Percentiles rank a stretch among this genome's conserved stretches.
These are phyloP conservation scores for Kernera saxatilis DNA, from an alignment of 345 rosid species.

Conservation along the genomic window DNA sequence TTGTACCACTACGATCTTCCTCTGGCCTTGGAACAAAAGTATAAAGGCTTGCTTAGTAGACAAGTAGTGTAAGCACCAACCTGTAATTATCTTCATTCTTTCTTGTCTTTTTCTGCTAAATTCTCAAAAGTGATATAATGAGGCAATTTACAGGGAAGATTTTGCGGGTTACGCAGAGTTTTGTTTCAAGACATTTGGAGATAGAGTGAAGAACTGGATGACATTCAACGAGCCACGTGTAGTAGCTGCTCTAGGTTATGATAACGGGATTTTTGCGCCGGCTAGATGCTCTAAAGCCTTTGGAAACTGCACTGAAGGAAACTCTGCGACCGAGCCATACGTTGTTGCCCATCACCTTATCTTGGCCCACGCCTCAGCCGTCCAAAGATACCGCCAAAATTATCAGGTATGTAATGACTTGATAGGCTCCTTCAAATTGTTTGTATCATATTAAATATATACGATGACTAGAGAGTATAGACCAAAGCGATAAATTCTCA, in stretches of 20 bases:
- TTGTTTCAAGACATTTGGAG: slow-evolving; percentile 82
- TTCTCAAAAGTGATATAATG: too few relatives aligned
- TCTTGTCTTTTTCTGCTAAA: too few relatives aligned
- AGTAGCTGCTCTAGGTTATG: slow-evolving; percentile 87
- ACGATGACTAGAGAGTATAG: too few relatives aligned
- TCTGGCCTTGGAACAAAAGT: slow-evolving; percentile 69
- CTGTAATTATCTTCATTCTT: not conserved
- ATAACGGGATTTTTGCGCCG: slow-evolving; percentile 75
- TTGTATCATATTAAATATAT: too few relatives aligned
- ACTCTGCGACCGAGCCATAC: slow-evolving; percentile 92
- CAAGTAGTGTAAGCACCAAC: slow-evolving; percentile 65
- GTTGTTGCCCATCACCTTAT: slow-evolving; percentile 82
- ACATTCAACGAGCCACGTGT: slow-evolving; percentile 94
- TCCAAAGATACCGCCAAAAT: slow-evolving; percentile 72
- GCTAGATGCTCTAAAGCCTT: slow-evolving; percentile 80
- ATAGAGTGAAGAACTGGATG: slow-evolving; percentile 96
- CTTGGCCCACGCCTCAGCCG: slow-evolving; percentile 76
- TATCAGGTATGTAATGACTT: too few relatives aligned
- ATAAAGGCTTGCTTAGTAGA: slow-evolving; percentile 57
- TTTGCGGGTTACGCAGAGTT: slow-evolving; percentile 88
- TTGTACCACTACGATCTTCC: slow-evolving; percentile 95
- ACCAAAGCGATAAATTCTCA: too few relatives aligned
- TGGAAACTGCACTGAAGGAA: slow-evolving; percentile 77
- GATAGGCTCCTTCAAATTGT: too few relatives aligned
- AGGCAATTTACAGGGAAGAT: slow-evolving; percentile 84